A percentile compares a stretch with the other conserved stretches of the same genome.
Evolutionary conservation across 1,284 basidiomycete genomes (phyloP).

Genomic region (Grifola frondosa): DNA sequence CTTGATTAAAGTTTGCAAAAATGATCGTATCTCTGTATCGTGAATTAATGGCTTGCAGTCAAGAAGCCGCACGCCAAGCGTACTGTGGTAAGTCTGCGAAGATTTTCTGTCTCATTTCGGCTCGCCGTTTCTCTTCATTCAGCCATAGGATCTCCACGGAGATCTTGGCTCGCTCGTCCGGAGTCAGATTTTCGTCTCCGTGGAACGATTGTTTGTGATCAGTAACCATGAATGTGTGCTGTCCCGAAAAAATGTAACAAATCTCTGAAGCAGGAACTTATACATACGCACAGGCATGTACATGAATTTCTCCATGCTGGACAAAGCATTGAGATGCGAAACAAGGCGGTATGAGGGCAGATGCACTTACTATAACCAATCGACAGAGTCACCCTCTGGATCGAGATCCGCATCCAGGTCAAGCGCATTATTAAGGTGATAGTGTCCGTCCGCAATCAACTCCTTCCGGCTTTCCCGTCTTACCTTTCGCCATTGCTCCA

Average conservation of each 20-base stretch:
- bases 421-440: constrained; percentile 1
- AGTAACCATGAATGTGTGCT: constrained; percentile 62
- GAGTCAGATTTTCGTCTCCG: constrained; percentile 35
- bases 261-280: not conserved
- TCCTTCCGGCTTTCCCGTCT: constrained; percentile 3
- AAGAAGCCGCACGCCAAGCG: constrained; percentile 15
- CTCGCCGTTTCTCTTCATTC: constrained; percentile 47
- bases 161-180: constrained; percentile 18
- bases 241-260: not conserved
- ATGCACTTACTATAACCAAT: constrained; percentile 54
- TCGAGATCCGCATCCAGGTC: constrained; percentile 45
- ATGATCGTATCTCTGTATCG: constrained; percentile 45
- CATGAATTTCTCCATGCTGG: constrained; percentile 46
- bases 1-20: constrained; percentile 67
- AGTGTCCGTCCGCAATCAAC: constrained; percentile 8
- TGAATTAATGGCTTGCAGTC: not conserved
- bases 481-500: constrained; percentile 38
- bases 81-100: constrained; percentile 51
- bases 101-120: constrained; percentile 41
- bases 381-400: constrained; percentile 45
- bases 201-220: constrained; percentile 55
- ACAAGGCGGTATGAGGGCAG: constrained; percentile 17
- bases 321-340: constrained; percentile 6
- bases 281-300: constrained; percentile 46
- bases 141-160: constrained; percentile 40